These are phyloP conservation scores for Dryadomyces quercus-mongolicae DNA, from an alignment of 2,329 filamentous ascomycete species.

Conservation along the genomic window DNA sequence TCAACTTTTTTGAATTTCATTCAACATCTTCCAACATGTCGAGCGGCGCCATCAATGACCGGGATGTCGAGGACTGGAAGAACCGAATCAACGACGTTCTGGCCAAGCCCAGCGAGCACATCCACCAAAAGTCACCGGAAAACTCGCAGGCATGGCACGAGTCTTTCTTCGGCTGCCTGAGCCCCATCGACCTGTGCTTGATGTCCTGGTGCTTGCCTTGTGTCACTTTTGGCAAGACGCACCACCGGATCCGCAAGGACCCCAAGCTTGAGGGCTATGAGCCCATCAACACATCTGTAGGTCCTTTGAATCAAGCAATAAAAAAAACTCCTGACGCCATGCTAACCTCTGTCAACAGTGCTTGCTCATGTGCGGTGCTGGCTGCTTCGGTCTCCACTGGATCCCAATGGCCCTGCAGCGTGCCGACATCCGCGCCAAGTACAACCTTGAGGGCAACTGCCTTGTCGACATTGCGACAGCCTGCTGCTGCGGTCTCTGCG, in stretches of 20 bases:
- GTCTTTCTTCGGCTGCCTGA: conserved; percentile 31
- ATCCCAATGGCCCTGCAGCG: conserved; percentile 33
- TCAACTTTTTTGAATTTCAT: not conserved
- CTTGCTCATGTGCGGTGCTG: conserved; percentile 28
- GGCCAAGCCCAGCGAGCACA: conserved; percentile 26
- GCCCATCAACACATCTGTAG: conserved; percentile 32
- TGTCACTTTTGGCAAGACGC: conserved; percentile 35
- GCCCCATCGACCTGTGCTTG: conserved; percentile 30
- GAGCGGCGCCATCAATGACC: conserved; percentile 25
- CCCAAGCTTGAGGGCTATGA: conserved; percentile 29
- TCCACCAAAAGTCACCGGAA: conserved; percentile 29
- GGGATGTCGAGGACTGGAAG: conserved; percentile 32
- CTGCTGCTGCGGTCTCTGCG: conserved; percentile 33
- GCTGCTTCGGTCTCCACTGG: conserved; percentile 28
- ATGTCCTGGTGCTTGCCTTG: conserved; percentile 33
- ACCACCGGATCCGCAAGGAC: conserved; percentile 30
- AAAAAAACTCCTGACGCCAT: no score
- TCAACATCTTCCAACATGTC: conserved; percentile 6
- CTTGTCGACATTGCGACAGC: conserved; percentile 27
- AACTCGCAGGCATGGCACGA: conserved; percentile 25
- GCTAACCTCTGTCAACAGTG: conserved; percentile 20
- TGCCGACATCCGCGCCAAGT: conserved; percentile 29
- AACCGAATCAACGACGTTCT: conserved; percentile 29
- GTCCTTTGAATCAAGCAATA: conserved; percentile 15
- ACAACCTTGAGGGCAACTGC: conserved; percentile 32